Conservation (phyloP, 2,329 filamentous ascomycete genomes). For the Hymenoscyphus scutula region DNA sequence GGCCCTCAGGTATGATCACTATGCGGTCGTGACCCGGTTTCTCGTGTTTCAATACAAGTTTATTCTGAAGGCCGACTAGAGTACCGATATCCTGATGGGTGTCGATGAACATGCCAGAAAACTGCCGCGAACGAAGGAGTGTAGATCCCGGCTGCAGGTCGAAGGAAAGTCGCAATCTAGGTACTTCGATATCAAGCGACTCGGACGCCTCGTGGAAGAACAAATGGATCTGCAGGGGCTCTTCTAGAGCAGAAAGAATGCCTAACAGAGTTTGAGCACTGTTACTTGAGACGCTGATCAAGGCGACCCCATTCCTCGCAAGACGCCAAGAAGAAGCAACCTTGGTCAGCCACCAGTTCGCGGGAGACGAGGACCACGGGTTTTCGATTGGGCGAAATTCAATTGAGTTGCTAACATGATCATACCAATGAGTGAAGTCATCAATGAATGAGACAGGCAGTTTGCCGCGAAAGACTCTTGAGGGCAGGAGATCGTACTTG, state of each 20-base stretch:
- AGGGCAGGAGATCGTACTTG: conserved; percentile 17
- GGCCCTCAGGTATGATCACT: conserved; percentile 54
- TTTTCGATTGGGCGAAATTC: conserved; percentile 26
- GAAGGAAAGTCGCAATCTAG: conserved; percentile 50
- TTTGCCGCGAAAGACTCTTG: conserved; percentile 12
- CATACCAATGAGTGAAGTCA: conserved; percentile 22
- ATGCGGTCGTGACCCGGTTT: conserved; percentile 41
- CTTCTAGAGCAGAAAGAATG: conserved; percentile 41
- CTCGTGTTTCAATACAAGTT: conserved; percentile 53
- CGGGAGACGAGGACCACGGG: conserved; percentile 32
- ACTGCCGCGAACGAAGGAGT: conserved; percentile 46
- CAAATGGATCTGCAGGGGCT: conserved; percentile 38
- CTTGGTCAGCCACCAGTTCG: conserved; percentile 32
- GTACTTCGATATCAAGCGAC: conserved; percentile 41
- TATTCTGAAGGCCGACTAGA: conserved; percentile 57
- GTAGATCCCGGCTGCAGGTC: conserved; percentile 31
- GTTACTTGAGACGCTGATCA: conserved; percentile 39
- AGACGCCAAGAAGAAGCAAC: neutral
- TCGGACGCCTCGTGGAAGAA: conserved; percentile 22
- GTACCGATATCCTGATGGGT: conserved; percentile 49
- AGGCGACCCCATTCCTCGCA: conserved; percentile 24
- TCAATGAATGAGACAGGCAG: conserved; percentile 17
- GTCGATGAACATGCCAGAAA: conserved; percentile 50
- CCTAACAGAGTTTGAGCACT: conserved; percentile 37
- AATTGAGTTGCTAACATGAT: conserved; percentile 9